Base-by-base conservation (phyloP, 331 rosid genomes). In the Cydonia oblonga region DNA sequence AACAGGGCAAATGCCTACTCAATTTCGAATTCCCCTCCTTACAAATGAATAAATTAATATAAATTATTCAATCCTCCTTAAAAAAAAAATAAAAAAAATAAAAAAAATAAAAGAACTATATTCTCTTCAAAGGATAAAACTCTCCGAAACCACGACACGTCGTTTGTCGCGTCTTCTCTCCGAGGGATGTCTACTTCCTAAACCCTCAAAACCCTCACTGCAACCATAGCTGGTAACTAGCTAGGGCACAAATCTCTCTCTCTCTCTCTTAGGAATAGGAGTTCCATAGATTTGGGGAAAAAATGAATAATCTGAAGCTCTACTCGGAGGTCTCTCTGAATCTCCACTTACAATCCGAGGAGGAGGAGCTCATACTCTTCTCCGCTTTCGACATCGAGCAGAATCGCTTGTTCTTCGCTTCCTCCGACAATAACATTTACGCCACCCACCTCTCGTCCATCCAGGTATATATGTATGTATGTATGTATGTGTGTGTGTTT, bases 391-490 rank as follows among this genome's bases (percentile, higher is more conserved):
- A 93, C 49, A 82, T 93, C 78, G 98, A 93, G 57, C 90, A 92
- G 69, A 91, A 84, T 82, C 97, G 98, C 74, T 69, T 93, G 32
- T 93, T 93, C 84, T 91, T 91, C 75, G 89, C 89, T 73, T 93
- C 97, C 59, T 86, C 91, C n/a, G 71, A 81, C 79, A 93, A 88
- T 74, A 75, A 73, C 84, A 70, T 93, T 0, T 89, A 91, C 86
- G 75, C 91, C 57, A 35, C 78, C 35, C 85, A 82, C 70, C 96
- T 91, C 53, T 85, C 97, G 53, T 91, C 92, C 5, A 83, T 91
- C 86, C 92, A 91, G 33, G 97, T 86, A 4, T 22, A 3, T n/a
- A 9, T 54, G 9, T 52, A 3, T 20, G 10, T 20, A 4, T 22
- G 3, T 22, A 9, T 22, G 0, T 20, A 10, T 56, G 3, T 28